Evolutionary conservation across 1,284 basidiomycete species (phyloP).

Genomic region (Rhodotorula sp.): DNA sequence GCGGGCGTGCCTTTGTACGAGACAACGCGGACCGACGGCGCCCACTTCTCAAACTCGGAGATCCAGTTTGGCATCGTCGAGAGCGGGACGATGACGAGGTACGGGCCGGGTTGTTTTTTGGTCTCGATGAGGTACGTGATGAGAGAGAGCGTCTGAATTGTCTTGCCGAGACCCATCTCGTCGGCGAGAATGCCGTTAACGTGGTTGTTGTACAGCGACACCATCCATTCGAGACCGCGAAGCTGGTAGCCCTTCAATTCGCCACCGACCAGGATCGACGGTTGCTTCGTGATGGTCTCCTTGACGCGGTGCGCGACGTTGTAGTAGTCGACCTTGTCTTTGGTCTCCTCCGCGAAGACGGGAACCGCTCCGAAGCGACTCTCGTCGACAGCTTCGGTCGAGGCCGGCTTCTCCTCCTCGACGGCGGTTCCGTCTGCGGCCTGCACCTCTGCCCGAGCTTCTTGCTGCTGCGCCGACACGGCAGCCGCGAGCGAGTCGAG

Average conservation of each 20-base stretch:
- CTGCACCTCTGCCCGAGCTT: slow-evolving; percentile 54
- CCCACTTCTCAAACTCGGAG: slow-evolving; percentile 96
- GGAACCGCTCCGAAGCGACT: slow-evolving; percentile 45
- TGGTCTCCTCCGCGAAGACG: slow-evolving; percentile 59
- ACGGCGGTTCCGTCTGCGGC: slow-evolving; percentile 53
- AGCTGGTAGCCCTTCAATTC: slow-evolving; percentile 73
- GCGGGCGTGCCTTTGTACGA: slow-evolving; percentile 92
- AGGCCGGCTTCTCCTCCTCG: slow-evolving; percentile 25
- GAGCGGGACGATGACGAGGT: slow-evolving; percentile 94
- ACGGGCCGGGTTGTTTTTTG: slow-evolving; percentile 89
- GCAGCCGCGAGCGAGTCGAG: slow-evolving; percentile 93
- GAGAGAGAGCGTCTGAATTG: slow-evolving; percentile 83
- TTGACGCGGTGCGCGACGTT: slow-evolving; percentile 90
- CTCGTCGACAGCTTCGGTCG: slow-evolving; percentile 41
- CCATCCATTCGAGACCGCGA: slow-evolving; percentile 95
- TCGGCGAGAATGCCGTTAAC: slow-evolving; percentile 84
- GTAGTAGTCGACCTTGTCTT: slow-evolving; percentile 88
- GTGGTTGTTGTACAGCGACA: slow-evolving; percentile 85
- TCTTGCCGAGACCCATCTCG: slow-evolving; percentile 54
- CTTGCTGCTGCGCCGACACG: slow-evolving; percentile 89
- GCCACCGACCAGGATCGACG: slow-evolving; percentile 74
- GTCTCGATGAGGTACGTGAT: slow-evolving; percentile 92
- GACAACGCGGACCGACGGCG: slow-evolving; percentile 77
- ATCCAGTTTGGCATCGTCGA: slow-evolving; percentile 99
- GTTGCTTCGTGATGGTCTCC: slow-evolving; percentile 83